Percentiles rank a stretch among this genome's conserved stretches.
These are phyloP conservation scores for Backusella parvicylindrica DNA, from an alignment of 192 early-diverging fungal genomes.

Conservation along the genomic window DNA sequence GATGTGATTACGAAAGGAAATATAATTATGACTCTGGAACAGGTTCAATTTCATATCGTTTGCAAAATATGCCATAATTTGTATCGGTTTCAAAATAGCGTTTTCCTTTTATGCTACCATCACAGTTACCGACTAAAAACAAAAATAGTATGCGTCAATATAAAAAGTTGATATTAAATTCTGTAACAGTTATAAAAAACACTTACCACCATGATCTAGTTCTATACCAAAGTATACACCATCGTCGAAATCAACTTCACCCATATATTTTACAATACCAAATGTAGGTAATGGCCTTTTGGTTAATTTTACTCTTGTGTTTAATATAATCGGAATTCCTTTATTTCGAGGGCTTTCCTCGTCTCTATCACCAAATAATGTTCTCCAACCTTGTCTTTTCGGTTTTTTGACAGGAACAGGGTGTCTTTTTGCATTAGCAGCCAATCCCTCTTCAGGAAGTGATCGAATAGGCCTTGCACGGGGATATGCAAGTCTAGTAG, in stretches of 20 bases:
- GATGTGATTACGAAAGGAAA: not conserved
- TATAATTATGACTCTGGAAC: not conserved
- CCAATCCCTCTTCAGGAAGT: conserved; percentile 9
- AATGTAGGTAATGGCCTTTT: conserved; percentile 25
- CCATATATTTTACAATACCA: conserved; percentile 28
- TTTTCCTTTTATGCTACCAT: conserved; percentile 26
- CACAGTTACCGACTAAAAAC: conserved; percentile 25
- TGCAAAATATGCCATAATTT: conserved; percentile 31
- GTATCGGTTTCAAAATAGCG: conserved; percentile 32
- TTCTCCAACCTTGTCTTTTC: conserved; percentile 17
- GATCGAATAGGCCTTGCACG: conserved; percentile 12
- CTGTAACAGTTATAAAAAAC: not conserved
- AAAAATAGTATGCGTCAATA: no score
- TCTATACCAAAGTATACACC: conserved; percentile 29
- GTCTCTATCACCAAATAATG: conserved; percentile 17
- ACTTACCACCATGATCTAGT: conserved; percentile 33
- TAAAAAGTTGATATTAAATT: not conserved
- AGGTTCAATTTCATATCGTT: conserved; percentile 13
- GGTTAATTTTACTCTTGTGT: conserved; percentile 18
- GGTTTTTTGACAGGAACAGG: not conserved
- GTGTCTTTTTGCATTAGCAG: not conserved
- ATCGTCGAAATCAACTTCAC: conserved; percentile 3
- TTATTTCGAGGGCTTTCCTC: conserved; percentile 9
- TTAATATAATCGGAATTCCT: conserved; percentile 8
- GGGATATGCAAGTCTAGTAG: conserved; percentile 17